Conservation (phyloP, 371 early-diverging fungal genomes). For the Rhizomucor pusillus region DNA sequence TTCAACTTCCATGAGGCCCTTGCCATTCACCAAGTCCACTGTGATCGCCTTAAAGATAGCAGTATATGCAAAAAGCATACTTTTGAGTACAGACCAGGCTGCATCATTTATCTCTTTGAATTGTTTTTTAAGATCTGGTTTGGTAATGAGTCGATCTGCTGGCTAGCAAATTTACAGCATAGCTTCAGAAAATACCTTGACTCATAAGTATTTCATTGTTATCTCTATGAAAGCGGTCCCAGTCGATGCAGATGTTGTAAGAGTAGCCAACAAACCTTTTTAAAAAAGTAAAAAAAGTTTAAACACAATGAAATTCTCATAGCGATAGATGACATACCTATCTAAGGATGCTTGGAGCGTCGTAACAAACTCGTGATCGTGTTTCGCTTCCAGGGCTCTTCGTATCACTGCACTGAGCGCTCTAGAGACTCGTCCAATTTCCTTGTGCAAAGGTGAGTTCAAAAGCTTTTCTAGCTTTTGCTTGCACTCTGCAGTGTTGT, state of each 20-base stretch:
- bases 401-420: slow-evolving; percentile 28
- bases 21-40: slow-evolving; percentile 33
- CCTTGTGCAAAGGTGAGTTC: slow-evolving; percentile 31
- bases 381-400: slow-evolving; percentile 8
- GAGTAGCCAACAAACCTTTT: slow-evolving; percentile 33
- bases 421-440: slow-evolving; percentile 45
- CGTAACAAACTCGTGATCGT: not conserved
- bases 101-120: slow-evolving; percentile 13
- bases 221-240: slow-evolving; percentile 30
- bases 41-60: slow-evolving; percentile 40
- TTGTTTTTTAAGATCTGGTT: no score
- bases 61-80: slow-evolving; percentile 40
- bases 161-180: not conserved
- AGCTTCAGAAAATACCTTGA: slow-evolving; percentile 7
- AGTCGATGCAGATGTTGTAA: slow-evolving; percentile 33
- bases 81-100: slow-evolving; percentile 40
- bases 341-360: slow-evolving; percentile 14
- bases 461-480: slow-evolving; percentile 13
- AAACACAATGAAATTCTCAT: not conserved
- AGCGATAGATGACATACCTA: slow-evolving; percentile 13
- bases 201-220: slow-evolving; percentile 13
- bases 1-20: slow-evolving; percentile 23
- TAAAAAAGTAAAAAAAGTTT: not conserved
- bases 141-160: no score
- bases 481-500: slow-evolving; percentile 10